Evolutionary conservation across 805 yeast species (phyloP).

Genomic region (Ogataea pignaliae): DNA sequence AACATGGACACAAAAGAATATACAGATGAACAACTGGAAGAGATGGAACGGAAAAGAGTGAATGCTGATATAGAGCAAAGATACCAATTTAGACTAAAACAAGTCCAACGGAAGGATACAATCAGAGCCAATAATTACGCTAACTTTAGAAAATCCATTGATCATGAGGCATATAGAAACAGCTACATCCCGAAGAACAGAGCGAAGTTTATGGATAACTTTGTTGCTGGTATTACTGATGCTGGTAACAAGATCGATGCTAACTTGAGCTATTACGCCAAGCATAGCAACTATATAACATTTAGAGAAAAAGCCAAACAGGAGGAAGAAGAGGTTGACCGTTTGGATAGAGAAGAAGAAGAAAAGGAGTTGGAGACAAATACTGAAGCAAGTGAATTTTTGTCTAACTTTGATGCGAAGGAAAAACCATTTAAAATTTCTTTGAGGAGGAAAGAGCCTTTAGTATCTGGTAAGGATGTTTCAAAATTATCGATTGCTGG

Average conservation of each 20-base stretch:
- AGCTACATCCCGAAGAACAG: constrained; percentile 18
- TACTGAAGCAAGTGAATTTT: constrained; percentile 12
- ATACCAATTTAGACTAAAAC: constrained; percentile 11
- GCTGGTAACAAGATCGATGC: constrained; percentile 30
- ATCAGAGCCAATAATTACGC: constrained; percentile 29
- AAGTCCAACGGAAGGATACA: constrained; percentile 21
- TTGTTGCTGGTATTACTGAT: constrained; percentile 23
- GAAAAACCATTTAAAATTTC: constrained; percentile 21
- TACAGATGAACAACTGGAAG: constrained; percentile 21
- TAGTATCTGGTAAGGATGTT: not conserved
- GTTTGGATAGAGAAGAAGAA: constrained; percentile 35
- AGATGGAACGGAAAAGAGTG: constrained; percentile 17
- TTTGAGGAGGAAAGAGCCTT: constrained; percentile 12
- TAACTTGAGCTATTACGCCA: constrained; percentile 33
- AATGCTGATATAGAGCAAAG: constrained; percentile 14
- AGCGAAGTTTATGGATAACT: constrained; percentile 23
- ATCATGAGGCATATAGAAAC: constrained; percentile 21
- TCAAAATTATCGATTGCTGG: constrained; percentile 5
- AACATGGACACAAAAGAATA: constrained; percentile 2
- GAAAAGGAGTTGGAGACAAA: constrained; percentile 16
- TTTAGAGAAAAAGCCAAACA: constrained; percentile 32
- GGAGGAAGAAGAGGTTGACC: constrained; percentile 43
- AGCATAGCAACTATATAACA: constrained; percentile 41
- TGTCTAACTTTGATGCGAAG: constrained; percentile 13
- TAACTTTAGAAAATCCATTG: constrained; percentile 29